These are phyloP conservation scores for Geranium incanum DNA, from an alignment of 441 rosid genomes.

Conservation along the genomic window DNA sequence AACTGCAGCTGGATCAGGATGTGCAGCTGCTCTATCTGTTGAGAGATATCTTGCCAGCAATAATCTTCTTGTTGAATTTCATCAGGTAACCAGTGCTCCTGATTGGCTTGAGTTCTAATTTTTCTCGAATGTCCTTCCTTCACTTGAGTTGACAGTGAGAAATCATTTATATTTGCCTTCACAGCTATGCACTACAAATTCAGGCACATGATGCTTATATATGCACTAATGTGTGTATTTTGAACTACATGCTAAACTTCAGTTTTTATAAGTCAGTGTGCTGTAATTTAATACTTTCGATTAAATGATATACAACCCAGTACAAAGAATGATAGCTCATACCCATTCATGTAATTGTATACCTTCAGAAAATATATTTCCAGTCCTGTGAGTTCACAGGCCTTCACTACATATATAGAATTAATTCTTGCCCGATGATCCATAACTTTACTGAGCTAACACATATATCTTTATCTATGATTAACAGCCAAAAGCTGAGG, in stretches of 20 bases:
- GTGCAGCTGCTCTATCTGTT: neutral
- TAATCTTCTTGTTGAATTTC: slow-evolving; percentile 8
- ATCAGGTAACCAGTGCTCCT: neutral
- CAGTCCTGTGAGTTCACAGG: neutral
- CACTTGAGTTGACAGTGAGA: slow-evolving; percentile 1
- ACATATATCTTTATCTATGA: neutral
- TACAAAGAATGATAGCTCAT: neutral
- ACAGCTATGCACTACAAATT: neutral
- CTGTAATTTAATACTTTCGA: neutral
- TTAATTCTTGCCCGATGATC: neutral
- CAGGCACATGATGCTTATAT: neutral
- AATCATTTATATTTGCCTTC: neutral
- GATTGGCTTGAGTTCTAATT: neutral
- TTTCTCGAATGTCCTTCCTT: neutral
- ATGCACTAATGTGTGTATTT: neutral
- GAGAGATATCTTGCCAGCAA: slow-evolving; percentile 6
- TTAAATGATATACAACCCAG: neutral
- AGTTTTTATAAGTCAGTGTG: neutral
- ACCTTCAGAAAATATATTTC: neutral
- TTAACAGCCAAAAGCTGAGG: slow-evolving; percentile 2
- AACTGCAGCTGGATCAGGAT: slow-evolving; percentile 9
- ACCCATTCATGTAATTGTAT: neutral
- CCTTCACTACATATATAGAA: neutral
- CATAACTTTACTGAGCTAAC: neutral
- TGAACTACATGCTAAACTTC: neutral